phyloP scores from a whole-genome alignment of 208 protist genomes.

The Lotmaria passim region DNA sequence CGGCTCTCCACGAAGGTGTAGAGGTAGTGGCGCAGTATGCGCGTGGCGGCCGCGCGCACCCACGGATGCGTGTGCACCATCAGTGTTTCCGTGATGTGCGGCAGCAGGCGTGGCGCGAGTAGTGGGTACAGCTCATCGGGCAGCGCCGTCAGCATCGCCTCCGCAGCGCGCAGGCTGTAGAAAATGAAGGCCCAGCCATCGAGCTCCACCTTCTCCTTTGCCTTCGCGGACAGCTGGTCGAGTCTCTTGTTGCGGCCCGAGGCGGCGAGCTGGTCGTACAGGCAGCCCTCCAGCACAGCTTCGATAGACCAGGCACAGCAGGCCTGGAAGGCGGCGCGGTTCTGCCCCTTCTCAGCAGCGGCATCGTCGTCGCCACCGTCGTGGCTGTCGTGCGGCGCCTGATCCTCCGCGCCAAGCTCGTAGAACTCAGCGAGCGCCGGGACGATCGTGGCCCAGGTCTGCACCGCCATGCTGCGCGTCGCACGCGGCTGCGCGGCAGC shows the following conservation, averaged over 20 bases:
- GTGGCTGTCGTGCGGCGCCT: constrained; percentile 7
- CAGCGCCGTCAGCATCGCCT: constrained; percentile 57
- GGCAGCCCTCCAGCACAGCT: constrained; percentile 60
- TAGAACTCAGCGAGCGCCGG: constrained; percentile 44
- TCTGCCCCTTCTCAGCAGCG: constrained; percentile 25
- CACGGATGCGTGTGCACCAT: constrained; percentile 83
- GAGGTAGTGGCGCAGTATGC: constrained; percentile 78
- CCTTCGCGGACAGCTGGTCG: constrained; percentile 37
- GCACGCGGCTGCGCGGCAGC: constrained; percentile 42
- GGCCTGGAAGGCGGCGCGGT: constrained; percentile 45
- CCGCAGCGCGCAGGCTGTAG: constrained; percentile 79
- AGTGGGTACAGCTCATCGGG: constrained; percentile 60
- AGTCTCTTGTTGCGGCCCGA: constrained; percentile 32
- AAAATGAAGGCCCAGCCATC: constrained; percentile 80
- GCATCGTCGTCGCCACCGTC: constrained; percentile 21
- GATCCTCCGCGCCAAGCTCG: constrained; percentile 14
- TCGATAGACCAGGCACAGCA: constrained; percentile 72
- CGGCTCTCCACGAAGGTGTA: constrained; percentile 72
- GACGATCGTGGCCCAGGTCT: constrained; percentile 76
- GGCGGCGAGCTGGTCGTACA: constrained; percentile 61
- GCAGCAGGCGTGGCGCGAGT: constrained; percentile 46
- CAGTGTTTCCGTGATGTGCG: constrained; percentile 47
- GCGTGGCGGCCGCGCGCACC: constrained; percentile 75
- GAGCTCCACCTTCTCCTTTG: constrained; percentile 64
- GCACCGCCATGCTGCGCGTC: constrained; percentile 64